Conservation (phyloP, 108 stramenopile species). For the Bacterosira constricta region DNA sequence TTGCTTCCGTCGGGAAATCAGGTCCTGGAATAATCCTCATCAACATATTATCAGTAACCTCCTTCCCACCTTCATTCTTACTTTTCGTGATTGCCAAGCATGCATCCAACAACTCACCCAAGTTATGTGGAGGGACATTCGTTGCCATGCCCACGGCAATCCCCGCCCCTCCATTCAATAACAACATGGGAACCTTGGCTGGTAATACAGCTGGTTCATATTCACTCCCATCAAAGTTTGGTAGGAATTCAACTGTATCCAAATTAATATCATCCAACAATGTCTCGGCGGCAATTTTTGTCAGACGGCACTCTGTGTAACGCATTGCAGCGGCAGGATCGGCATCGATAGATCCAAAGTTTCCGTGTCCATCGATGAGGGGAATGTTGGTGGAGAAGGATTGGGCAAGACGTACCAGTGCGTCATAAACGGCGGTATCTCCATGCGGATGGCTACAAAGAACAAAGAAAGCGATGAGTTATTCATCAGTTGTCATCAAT, state of each 20-base stretch:
- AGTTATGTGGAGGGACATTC: slow-evolving; percentile 96
- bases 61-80: slow-evolving; percentile 51
- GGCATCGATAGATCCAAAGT: slow-evolving; percentile 94
- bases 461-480: neutral
- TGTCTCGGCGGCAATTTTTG: slow-evolving; percentile 72
- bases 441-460: slow-evolving; percentile 79
- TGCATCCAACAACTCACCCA: slow-evolving; percentile 88
- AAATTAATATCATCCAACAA: slow-evolving; percentile 81
- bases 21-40: slow-evolving; percentile 86
- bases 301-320: slow-evolving; percentile 94
- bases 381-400: slow-evolving; percentile 84
- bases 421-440: slow-evolving; percentile 96
- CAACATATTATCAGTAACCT: slow-evolving; percentile 77
- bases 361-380: slow-evolving; percentile 95
- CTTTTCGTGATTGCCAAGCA: slow-evolving; percentile 66
- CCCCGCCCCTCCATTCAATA: slow-evolving; percentile 93
- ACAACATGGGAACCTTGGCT: slow-evolving; percentile 87
- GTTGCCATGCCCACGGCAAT: slow-evolving; percentile 98
- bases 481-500: too few species aligned
- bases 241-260: slow-evolving; percentile 86
- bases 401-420: slow-evolving; percentile 95
- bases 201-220: slow-evolving; percentile 92
- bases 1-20: slow-evolving; percentile 96
- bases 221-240: slow-evolving; percentile 96
- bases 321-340: slow-evolving; percentile 98